Conservation (phyloP, 148 eudicot genomes). For the Pouteria glomerata region DNA sequence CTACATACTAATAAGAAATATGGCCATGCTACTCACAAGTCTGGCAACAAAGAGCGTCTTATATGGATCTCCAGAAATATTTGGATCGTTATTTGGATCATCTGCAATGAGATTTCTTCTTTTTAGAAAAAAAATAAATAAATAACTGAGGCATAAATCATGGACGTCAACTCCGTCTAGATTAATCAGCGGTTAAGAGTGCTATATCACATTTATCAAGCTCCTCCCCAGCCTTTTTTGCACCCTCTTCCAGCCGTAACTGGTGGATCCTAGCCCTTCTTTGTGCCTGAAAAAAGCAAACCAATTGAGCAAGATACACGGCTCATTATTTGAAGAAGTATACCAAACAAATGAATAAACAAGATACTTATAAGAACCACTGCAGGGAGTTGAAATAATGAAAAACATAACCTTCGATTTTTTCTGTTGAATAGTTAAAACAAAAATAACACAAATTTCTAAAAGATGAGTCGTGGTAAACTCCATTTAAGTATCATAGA, state of each 20-base stretch:
- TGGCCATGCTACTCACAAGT: constrained; percentile 53
- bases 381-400: background rate
- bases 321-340: background rate
- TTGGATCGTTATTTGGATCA: constrained; percentile 81
- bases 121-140: background rate
- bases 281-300: constrained; percentile 36
- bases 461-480: too few relatives aligned
- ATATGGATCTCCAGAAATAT: constrained; percentile 89
- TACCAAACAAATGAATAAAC: background rate
- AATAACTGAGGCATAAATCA: background rate
- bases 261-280: constrained; percentile 79
- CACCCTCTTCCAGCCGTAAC: constrained; percentile 83
- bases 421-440: too few relatives aligned
- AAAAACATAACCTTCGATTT: background rate
- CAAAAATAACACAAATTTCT: background rate
- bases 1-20: background rate
- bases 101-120: constrained; percentile 39
- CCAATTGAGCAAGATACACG: background rate
- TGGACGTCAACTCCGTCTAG: background rate
- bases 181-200: background rate
- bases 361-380: background rate
- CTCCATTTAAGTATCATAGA: too few relatives aligned
- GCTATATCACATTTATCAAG: constrained; percentile 70
- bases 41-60: constrained; percentile 94
- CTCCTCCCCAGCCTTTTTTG: constrained; percentile 88